Base-by-base conservation (phyloP, 1,284 basidiomycete species). In the Pyrrhoderma lamaoense region DNA sequence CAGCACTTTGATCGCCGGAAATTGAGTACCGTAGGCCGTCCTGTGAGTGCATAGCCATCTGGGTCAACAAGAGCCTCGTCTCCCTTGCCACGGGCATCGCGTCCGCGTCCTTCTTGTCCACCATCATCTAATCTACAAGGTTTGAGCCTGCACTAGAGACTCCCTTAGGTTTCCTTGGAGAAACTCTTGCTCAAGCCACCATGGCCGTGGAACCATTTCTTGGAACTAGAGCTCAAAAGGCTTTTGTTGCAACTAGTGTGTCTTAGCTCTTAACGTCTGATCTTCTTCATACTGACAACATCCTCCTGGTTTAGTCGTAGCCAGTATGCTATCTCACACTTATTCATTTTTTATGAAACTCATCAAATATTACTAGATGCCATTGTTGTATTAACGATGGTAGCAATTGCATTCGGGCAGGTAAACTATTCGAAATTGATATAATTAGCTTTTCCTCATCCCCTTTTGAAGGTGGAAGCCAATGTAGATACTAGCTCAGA, bases 181-280 rank as follows among this genome's bases (percentile, higher is more conserved):
- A 5, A 31, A 5, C 27, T 31, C 27, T 31, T 31, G 5, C 38
- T 40, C 38, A 40, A 40, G 51, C 44, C 40, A 44, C 36, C 40
- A 62, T 64, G 61, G 55, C 54, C 8, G 62, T 61, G 3, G 61
- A 63, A 42, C 57, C 55, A 19, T 59, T 64, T 45, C 25, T 64
- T 18, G 61, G 62, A 9, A 63, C 62, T 4, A 53, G 54, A 11
- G 54, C 62, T 14, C 62, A 64, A 39, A 54, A 56, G 31, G 27
- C 43, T 2, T 63, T 64, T 52, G 57, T 64, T 1, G 56, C 46
- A 52, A 85, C 79, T 55, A 77, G 83, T 84, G 63, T 60, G 77
- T 38, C 14, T 40, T 22, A 16, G 8, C n/a, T 14, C 38, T 14
- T 37, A 43, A 8, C 40, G 43, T 45, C 45, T 56, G 27, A 21